A percentile compares a stretch with the other conserved stretches of the same genome.
These are phyloP conservation scores for Filobasidium floriforme DNA, from an alignment of 768 basidiomycete species.

Conservation along the genomic window DNA sequence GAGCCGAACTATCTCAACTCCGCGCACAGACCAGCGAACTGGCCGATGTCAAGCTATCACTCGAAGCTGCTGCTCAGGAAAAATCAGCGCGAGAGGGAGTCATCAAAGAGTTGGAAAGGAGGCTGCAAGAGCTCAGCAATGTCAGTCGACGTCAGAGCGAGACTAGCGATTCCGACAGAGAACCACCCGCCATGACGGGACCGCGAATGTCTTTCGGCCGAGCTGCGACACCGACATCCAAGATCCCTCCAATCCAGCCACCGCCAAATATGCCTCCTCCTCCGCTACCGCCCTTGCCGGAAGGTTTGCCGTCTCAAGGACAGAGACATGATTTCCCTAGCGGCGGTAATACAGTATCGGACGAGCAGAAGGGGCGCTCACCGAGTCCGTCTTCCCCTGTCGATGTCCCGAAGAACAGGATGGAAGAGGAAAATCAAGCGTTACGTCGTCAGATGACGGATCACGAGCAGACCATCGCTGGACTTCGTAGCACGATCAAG, in stretches of 20 bases:
- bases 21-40: conserved; percentile 13
- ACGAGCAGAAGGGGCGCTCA: too few species aligned
- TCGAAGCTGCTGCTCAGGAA: conserved; percentile 8
- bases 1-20: conserved; percentile 8
- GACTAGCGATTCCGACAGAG: not conserved
- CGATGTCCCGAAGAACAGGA: too few species aligned
- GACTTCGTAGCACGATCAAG: not conserved
- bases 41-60: conserved; percentile 11
- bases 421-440: too few species aligned
- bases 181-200: not conserved
- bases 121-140: not conserved
- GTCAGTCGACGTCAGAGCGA: not conserved
- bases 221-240: conserved; percentile 31
- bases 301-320: conserved; percentile 1
- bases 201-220: conserved; percentile 8
- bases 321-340: too few species aligned
- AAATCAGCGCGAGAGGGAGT: not conserved
- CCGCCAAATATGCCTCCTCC: conserved; percentile 81
- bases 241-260: conserved; percentile 63
- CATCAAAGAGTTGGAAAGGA: not conserved
- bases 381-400: too few species aligned
- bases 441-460: not conserved
- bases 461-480: not conserved
- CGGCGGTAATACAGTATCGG: too few species aligned
- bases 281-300: conserved; percentile 54